phyloP scores from a whole-genome alignment of 345 rosid genomes.

The Gossypium australe region DNA sequence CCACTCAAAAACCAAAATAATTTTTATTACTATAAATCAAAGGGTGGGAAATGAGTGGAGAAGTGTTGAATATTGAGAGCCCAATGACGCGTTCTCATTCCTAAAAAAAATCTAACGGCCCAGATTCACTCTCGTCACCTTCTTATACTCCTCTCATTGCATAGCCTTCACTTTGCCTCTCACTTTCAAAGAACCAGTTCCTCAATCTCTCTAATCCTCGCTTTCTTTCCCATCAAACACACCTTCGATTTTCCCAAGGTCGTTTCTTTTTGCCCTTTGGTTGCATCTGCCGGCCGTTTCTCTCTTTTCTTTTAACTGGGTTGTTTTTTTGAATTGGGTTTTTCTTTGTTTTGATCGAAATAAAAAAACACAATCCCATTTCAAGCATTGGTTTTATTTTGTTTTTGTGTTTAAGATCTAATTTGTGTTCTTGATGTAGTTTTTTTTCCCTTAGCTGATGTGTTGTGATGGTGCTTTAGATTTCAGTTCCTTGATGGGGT shows the following conservation, averaged over 20 bases:
- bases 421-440: background rate
- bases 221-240: background rate
- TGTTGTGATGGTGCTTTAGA: background rate
- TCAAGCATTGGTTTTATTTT: background rate
- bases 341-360: background rate
- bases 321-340: background rate
- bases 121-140: slow-evolving; percentile 5
- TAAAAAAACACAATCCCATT: background rate
- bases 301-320: background rate
- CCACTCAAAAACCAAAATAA: no score
- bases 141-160: background rate
- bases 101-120: slow-evolving; percentile 13
- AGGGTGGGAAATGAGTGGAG: slow-evolving; percentile 8
- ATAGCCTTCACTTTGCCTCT: background rate
- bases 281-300: background rate
- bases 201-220: background rate
- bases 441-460: background rate
- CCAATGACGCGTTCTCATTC: slow-evolving; percentile 20
- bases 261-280: background rate
- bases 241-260: slow-evolving; percentile 5
- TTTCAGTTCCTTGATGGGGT: background rate
- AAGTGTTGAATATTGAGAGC: slow-evolving; percentile 12
- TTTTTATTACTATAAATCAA: no score
- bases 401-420: background rate
- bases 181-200: background rate